phyloP scores from a whole-genome alignment of 495 filamentous ascomycete species.

The Delitschia confertaspora region DNA sequence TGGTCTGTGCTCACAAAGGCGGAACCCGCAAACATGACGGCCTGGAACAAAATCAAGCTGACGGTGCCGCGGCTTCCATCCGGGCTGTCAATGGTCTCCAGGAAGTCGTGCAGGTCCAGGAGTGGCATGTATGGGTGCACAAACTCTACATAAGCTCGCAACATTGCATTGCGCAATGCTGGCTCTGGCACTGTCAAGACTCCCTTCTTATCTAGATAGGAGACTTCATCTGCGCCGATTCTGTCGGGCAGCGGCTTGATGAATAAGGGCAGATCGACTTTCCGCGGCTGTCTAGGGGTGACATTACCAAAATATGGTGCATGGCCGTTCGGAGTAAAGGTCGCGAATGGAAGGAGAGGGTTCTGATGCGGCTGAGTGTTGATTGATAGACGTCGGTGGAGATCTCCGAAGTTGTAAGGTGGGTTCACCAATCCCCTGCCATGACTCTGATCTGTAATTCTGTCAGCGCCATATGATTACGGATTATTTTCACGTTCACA shows the following conservation, averaged over 20 bases:
- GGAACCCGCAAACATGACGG: conserved; percentile 72
- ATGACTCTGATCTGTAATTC: conserved; percentile 27
- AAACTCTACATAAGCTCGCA: conserved; percentile 69
- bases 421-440: conserved; percentile 20
- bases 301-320: conserved; percentile 15
- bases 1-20: conserved; percentile 66
- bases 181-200: conserved; percentile 61
- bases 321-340: conserved; percentile 16
- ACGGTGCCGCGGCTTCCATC: conserved; percentile 58
- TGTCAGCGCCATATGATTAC: conserved; percentile 26
- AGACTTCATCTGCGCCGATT: conserved; percentile 63
- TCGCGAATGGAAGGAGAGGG: conserved; percentile 20
- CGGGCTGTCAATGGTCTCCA: conserved; percentile 53
- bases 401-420: conserved; percentile 16
- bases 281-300: conserved; percentile 16
- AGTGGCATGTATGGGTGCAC: conserved; percentile 89
- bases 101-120: conserved; percentile 64
- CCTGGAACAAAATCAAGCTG: conserved; percentile 72
- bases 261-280: conserved; percentile 52
- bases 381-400: conserved; percentile 26
- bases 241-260: conserved; percentile 62
- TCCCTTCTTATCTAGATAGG: conserved; percentile 65
- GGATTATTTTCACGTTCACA: neutral
- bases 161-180: conserved; percentile 60
- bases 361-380: conserved; percentile 17